These are phyloP conservation scores for Solanum habrochaites DNA, from an alignment of 257 asterid genomes.

Conservation along the genomic window DNA sequence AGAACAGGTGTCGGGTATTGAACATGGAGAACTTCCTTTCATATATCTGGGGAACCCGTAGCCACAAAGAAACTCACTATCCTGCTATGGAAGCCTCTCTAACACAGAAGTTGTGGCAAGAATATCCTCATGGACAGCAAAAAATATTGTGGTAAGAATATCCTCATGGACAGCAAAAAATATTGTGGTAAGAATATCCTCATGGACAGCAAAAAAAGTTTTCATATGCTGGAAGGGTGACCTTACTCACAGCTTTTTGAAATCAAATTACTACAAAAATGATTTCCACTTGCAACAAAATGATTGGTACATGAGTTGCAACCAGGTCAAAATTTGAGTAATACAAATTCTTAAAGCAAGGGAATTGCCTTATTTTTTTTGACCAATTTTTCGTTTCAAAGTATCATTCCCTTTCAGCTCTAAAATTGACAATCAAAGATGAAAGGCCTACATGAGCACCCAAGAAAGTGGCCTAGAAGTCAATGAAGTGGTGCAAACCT, in stretches of 20 bases:
- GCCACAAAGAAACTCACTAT: not conserved
- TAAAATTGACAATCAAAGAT: not conserved
- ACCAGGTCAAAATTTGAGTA: not conserved
- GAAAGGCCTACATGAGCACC: conserved; percentile 28
- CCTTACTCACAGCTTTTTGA: not conserved
- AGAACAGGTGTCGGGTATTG: not conserved
- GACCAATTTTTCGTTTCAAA: not conserved
- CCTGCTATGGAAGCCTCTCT: not conserved
- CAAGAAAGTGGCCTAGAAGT: not conserved
- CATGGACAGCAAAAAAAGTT: not conserved
- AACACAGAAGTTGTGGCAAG: not conserved
- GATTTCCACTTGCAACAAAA: not conserved
- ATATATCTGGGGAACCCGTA: not conserved
- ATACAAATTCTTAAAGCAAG: not conserved
- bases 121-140: not conserved
- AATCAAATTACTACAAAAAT: not conserved
- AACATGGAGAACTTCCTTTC: not conserved
- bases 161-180: not conserved
- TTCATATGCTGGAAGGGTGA: not conserved
- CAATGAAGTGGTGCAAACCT: not conserved
- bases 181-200: not conserved
- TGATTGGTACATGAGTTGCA: not conserved
- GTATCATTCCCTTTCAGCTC: not conserved
- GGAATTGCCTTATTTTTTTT: not conserved
- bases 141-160: not conserved